Evolutionary conservation across 192 early-diverging fungal species (phyloP).

Genomic region (Mortierella alpina): DNA sequence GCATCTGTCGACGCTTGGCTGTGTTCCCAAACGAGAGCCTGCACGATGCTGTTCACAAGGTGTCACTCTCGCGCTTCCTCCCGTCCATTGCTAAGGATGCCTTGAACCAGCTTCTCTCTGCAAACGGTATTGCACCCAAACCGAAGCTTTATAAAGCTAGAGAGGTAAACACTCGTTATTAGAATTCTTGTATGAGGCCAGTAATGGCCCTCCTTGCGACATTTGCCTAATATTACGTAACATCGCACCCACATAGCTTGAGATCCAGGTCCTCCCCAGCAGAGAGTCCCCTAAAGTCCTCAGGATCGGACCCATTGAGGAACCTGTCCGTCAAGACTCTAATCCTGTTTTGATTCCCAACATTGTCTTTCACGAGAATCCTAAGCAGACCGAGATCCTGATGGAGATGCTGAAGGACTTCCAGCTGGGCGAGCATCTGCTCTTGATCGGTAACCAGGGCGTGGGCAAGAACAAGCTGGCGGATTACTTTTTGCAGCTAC

Average conservation of each 20-base stretch:
- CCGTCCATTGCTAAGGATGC: slow-evolving; percentile 75
- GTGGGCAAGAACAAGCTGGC: slow-evolving; percentile 73
- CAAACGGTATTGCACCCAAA: slow-evolving; percentile 63
- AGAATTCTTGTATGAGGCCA: neutral
- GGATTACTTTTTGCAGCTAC: slow-evolving; percentile 78
- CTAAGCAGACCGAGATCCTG: slow-evolving; percentile 74
- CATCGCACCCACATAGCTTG: slow-evolving; percentile 23
- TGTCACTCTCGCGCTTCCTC: slow-evolving; percentile 76
- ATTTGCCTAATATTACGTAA: neutral
- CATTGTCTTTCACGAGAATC: slow-evolving; percentile 81
- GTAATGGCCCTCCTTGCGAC: too few relatives aligned
- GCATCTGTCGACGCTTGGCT: slow-evolving; percentile 73
- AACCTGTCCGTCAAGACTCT: slow-evolving; percentile 59
- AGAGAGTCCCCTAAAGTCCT: slow-evolving; percentile 59
- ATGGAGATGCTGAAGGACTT: slow-evolving; percentile 85
- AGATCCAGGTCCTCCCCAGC: slow-evolving; percentile 64
- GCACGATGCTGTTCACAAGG: slow-evolving; percentile 70
- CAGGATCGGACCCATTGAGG: slow-evolving; percentile 64
- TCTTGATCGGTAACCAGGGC: slow-evolving; percentile 88
- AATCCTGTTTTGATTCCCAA: slow-evolving; percentile 75
- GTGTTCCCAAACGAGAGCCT: slow-evolving; percentile 72
- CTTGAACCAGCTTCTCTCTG: slow-evolving; percentile 67
- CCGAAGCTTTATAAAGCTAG: slow-evolving; percentile 37
- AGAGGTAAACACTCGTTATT: slow-evolving; percentile 16
- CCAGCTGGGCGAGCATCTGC: slow-evolving; percentile 80